These are phyloP conservation scores for Cucurbita argyrosperma DNA, from an alignment of 306 rosid genomes.

Conservation along the genomic window DNA sequence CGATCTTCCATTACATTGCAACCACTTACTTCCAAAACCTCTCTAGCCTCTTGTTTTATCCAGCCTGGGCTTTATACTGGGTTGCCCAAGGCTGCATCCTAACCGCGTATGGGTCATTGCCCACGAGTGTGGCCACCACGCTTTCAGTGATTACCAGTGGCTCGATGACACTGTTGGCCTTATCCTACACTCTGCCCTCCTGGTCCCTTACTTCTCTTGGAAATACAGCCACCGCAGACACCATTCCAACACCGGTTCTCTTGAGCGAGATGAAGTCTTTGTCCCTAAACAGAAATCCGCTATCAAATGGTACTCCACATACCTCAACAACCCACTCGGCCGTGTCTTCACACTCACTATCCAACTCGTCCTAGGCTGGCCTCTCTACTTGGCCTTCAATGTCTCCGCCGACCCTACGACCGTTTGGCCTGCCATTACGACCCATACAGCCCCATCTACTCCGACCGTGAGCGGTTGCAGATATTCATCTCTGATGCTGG, in stretches of 20 bases:
- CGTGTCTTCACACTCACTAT: constrained; percentile 34
- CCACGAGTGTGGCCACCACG: constrained; percentile 97
- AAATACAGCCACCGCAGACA: constrained; percentile 96
- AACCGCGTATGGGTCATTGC: constrained; percentile 93
- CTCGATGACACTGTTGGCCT: constrained; percentile 89
- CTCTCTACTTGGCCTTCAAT: constrained; percentile 57
- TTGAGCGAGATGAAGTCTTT: constrained; percentile 85
- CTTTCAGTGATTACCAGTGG: constrained; percentile 85
- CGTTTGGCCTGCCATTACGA: constrained; percentile 76
- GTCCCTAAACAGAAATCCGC: constrained; percentile 57
- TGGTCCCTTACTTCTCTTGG: constrained; percentile 97
- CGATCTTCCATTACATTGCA: constrained; percentile 25
- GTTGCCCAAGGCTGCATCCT: constrained; percentile 62
- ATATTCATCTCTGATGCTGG: constrained; percentile 51
- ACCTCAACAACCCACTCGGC: constrained; percentile 74
- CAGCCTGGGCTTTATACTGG: constrained; percentile 56
- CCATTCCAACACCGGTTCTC: constrained; percentile 82
- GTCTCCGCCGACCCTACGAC: constrained; percentile 41
- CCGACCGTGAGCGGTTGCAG: constrained; percentile 57
- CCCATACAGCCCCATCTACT: constrained; percentile 64
- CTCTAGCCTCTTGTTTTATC: constrained; percentile 18
- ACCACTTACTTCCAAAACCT: constrained; percentile 28
- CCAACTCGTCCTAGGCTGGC: constrained; percentile 62
- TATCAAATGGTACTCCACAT: constrained; percentile 45
- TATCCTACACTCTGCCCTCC: constrained; percentile 69